Evolutionary conservation across 2,329 filamentous ascomycete genomes (phyloP), one percentile per base, ranked within the genome.

Genomic region (Raffaelea arxii): DNA sequence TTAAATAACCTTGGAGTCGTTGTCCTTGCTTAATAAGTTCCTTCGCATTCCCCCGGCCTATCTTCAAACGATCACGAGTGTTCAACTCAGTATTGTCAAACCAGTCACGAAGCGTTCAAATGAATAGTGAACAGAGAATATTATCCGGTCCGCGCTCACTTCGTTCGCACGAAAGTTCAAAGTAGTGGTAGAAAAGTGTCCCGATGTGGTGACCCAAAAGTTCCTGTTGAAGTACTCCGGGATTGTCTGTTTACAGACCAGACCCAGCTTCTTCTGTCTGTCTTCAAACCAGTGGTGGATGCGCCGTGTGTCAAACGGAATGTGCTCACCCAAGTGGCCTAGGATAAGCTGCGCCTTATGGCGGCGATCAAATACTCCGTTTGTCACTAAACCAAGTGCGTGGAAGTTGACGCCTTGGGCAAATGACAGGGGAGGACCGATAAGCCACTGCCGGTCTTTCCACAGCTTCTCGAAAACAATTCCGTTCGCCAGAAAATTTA

Each of bases 281-380:
- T 51, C 43, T 42, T 58, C 55, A 23, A 58, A 49, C 50, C 53
- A 53, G 48, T 57, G 55, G 46, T 57, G 50, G 47, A 57, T 57
- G 25, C 54, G 50, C 38, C 51, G 56, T 22, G 56, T 43, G 38
- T 57, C 55, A 22, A 51, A 57, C 6, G 54, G 54, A 24, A 57
- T 54, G 44, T 55, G 53, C 56, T 68, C 65, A 19, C 65, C 65
- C 57, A 67, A 60, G 51, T 69, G 65, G 1, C 66, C 66, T 16
- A 66, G 54, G 35, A 68, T 54, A 35, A 68, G 55, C 52, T 67
- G 66, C 24, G 68, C 53, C 10, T 49, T 57, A 0, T 63, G 65
- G 24, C 62, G 61, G 14, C 56, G 55, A 46, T 65, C 60, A 45
- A 69, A 65, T 4, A 62, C 54, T 3, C 56, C 55, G n/a, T 53